These are phyloP conservation scores for Martiniozyma asiatica DNA, from an alignment of 1,139 yeast genomes.

Conservation along the genomic window DNA sequence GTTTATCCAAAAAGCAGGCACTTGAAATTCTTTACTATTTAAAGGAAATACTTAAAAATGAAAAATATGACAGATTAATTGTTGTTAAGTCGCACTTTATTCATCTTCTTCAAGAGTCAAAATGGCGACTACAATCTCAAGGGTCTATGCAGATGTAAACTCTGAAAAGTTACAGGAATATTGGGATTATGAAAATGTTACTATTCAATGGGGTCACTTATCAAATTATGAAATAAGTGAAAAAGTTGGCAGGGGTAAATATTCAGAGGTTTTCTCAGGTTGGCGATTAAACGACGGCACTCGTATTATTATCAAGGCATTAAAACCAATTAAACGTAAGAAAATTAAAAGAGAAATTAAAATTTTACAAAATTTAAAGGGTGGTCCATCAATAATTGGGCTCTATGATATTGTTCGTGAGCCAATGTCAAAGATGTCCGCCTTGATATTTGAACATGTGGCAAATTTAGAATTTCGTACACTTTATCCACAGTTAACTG, in stretches of 20 bases:
- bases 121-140: conserved; percentile 23
- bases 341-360: conserved; percentile 70
- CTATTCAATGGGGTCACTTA: conserved; percentile 61
- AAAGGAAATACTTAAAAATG: too few species aligned
- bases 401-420: conserved; percentile 69
- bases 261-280: conserved; percentile 70
- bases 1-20: too few species aligned
- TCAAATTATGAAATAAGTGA: conserved; percentile 56
- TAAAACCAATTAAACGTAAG: conserved; percentile 72
- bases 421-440: conserved; percentile 61
- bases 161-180: conserved; percentile 51
- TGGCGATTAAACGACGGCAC: conserved; percentile 19
- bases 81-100: too few species aligned
- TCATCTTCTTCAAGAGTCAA: too few species aligned
- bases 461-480: conserved; percentile 63
- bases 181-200: conserved; percentile 70
- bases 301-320: conserved; percentile 57
- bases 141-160: conserved; percentile 61
- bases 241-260: conserved; percentile 71
- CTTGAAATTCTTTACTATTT: too few species aligned
- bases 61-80: too few species aligned
- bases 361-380: conserved; percentile 60
- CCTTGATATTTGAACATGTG: conserved; percentile 60
- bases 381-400: conserved; percentile 64
- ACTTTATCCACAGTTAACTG: conserved; percentile 54